A percentile compares a stretch with the other conserved stretches of the same genome.
These are phyloP conservation scores for Acacia melanoxylon DNA, from an alignment of 306 rosid genomes.

Conservation along the genomic window DNA sequence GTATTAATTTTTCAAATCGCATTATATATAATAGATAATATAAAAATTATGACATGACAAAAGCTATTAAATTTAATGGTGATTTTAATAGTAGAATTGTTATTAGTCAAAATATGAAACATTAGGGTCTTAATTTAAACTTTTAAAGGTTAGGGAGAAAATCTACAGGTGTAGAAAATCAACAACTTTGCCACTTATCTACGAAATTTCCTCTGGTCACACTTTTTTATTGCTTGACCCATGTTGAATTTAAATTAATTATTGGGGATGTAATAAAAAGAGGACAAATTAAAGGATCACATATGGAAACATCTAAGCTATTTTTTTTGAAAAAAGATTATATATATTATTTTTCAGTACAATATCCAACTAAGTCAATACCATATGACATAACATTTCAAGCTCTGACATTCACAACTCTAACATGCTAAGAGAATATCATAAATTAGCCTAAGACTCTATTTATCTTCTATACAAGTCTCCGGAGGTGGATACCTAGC, in stretches of 20 bases:
- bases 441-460: conserved; percentile 16
- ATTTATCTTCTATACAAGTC: conserved; percentile 20
- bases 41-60: too few species aligned
- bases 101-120: too few species aligned
- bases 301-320: background rate
- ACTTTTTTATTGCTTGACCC: background rate
- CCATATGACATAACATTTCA: background rate
- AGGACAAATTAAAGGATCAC: background rate
- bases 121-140: too few species aligned
- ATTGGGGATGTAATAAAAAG: background rate
- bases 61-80: too few species aligned
- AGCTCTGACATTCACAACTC: background rate
- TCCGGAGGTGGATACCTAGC: background rate
- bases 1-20: too few species aligned
- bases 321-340: too few species aligned
- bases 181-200: too few species aligned
- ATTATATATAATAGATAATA: too few species aligned
- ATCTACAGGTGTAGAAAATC: too few species aligned
- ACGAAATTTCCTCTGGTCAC: too few species aligned
- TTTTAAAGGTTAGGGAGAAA: too few species aligned
- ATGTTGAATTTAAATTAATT: background rate
- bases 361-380: conserved; percentile 1
- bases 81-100: too few species aligned
- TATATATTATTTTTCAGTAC: background rate
- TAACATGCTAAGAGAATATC: conserved; percentile 18